A percentile compares a stretch with the other conserved stretches of the same genome.
phyloP scores from a whole-genome alignment of 768 basidiomycete species.

The Lentinula guzmanii region DNA sequence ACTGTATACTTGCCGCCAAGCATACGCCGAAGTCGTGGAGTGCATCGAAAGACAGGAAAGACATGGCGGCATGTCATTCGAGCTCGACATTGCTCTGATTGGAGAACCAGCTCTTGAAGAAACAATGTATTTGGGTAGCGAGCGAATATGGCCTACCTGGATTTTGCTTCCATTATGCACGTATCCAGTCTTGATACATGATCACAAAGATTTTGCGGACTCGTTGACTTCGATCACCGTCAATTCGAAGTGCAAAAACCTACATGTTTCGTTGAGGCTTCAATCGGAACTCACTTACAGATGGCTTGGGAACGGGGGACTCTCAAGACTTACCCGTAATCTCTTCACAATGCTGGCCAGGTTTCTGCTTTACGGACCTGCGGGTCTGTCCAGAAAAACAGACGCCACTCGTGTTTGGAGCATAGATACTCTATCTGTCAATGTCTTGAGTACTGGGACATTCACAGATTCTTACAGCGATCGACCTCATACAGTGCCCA shows the following conservation, averaged over 20 bases:
- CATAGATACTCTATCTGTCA: neutral
- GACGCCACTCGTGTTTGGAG: neutral
- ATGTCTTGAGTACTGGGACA: neutral
- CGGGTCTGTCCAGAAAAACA: neutral
- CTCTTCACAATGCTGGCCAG: neutral
- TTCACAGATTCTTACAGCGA: neutral
- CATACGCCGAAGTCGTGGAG: neutral
- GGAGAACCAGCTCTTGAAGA: neutral
- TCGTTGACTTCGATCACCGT: neutral
- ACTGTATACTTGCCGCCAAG: neutral
- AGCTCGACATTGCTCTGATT: neutral
- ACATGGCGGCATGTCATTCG: neutral
- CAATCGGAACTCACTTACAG: neutral
- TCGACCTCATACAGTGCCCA: neutral
- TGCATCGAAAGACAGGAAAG: neutral
- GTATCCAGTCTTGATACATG: neutral
- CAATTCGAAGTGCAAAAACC: neutral
- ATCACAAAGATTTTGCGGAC: neutral
- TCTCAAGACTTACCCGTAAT: neutral
- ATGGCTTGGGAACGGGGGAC: neutral
- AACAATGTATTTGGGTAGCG: neutral
- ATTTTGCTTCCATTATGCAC: neutral
- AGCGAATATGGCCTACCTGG: neutral
- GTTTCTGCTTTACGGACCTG: neutral
- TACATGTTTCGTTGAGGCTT: neutral